Evolutionary conservation across 768 basidiomycete species (phyloP), one percentile per base, ranked within the genome.

Genomic region (Suillus ampliporus): DNA sequence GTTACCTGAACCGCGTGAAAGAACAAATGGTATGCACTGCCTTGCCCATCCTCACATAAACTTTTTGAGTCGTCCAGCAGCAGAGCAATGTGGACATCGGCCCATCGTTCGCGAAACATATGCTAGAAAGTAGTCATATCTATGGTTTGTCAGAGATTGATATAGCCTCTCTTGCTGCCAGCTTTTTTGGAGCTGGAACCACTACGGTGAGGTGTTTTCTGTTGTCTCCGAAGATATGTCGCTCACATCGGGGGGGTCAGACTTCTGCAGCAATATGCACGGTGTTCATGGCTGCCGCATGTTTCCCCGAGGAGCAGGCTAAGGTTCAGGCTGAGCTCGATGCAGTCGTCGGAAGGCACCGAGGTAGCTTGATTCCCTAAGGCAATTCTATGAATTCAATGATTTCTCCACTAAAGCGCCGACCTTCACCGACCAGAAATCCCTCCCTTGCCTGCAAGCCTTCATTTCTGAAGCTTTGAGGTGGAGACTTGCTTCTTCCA

Each of bases 141-240:
- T 79, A 84, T 31, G 77, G 75, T 9, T 76, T 88, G 2, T 78
- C 83, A 4, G 77, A 79, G 46, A 76, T 83, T 59, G 86, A 88
- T 65, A 80, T 82, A 14, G 81, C 86, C 1, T 89, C 85, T 70
- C 78, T 88, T 6, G 83, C 83, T 1, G 88, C 86, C 0, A 79
- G 77, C 38, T 80, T 88, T 72, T 89, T 86, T 63, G 83, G 82
- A 17, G 88, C 86, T 23, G 88, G 85, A 1, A 80, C 83, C 1
- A 86, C 85, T 59, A 88, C 86, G 3, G 78, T 77, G 44, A 58
- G 47, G 50, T 57, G 21, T 58, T n/a, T 43, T 56, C 26, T 54
- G 43, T 53, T 59, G 4, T 2, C 5, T 23, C 19, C 2, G 1
- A 1, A 0, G 1, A 2, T 3, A 19, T 5, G 7, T 11, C 4